A percentile compares a stretch with the other conserved stretches of the same genome.
These are phyloP conservation scores for Polygonum maritimum DNA, from an alignment of 148 eudicot genomes.

Conservation along the genomic window DNA sequence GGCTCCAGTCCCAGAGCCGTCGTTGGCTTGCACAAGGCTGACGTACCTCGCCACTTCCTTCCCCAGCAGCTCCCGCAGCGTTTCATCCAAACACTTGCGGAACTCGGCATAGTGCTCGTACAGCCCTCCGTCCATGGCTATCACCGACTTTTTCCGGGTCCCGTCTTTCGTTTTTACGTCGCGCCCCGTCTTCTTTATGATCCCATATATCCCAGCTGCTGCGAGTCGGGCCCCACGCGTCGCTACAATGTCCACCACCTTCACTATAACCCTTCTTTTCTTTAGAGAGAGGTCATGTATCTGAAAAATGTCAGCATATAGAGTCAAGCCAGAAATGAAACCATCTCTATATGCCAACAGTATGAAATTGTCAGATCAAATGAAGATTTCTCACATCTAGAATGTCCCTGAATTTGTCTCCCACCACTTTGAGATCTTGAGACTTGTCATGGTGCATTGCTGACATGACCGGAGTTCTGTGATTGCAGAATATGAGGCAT, in stretches of 20 bases:
- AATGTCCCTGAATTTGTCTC: slow-evolving; percentile 43
- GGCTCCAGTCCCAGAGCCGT: slow-evolving; percentile 79
- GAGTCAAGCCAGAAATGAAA: not conserved
- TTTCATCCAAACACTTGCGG: slow-evolving; percentile 45
- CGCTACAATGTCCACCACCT: slow-evolving; percentile 53
- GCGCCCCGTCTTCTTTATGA: slow-evolving; percentile 55
- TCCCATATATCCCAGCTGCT: slow-evolving; percentile 55
- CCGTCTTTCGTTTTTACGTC: slow-evolving; percentile 28
- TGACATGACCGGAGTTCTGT: slow-evolving; percentile 82
- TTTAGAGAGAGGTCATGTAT: slow-evolving; percentile 46
- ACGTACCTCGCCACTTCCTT: slow-evolving; percentile 29
- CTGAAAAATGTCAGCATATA: slow-evolving; percentile 19
- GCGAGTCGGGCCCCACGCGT: slow-evolving; percentile 74
- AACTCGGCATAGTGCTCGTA: slow-evolving; percentile 65
- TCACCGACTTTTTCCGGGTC: slow-evolving; percentile 28
- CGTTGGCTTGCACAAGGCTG: slow-evolving; percentile 46
- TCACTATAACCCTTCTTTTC: slow-evolving; percentile 46
- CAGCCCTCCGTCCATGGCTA: slow-evolving; percentile 76
- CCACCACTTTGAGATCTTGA: slow-evolving; percentile 55
- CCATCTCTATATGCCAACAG: not conserved
- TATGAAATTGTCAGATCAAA: not conserved
- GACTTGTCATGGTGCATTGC: slow-evolving; percentile 88
- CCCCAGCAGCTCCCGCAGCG: slow-evolving; percentile 48
- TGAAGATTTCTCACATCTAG: slow-evolving; percentile 38
- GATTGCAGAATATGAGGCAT: slow-evolving; percentile 7